Conservation (phyloP, 2,329 filamentous ascomycete species). For the Sporothrix schenckii region DNA sequence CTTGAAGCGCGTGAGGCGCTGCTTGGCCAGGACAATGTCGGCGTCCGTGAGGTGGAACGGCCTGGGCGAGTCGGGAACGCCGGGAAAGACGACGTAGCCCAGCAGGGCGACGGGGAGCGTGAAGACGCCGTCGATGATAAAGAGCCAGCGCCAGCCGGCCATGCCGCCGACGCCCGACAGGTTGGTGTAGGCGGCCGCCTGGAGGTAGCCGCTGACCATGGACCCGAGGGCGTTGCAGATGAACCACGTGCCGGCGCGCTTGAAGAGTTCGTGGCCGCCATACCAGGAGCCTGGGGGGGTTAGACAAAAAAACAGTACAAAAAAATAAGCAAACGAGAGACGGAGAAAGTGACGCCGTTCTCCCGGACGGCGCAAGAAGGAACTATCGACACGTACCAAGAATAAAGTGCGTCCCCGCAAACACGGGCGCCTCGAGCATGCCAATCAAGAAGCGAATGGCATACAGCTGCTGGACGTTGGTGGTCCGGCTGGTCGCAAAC, state of each 20-base stretch:
- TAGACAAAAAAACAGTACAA: no score
- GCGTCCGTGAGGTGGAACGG: slow-evolving; percentile 45
- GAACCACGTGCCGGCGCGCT: slow-evolving; percentile 38
- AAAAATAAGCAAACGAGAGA: no score
- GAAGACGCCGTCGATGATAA: slow-evolving; percentile 63
- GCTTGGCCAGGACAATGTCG: slow-evolving; percentile 46
- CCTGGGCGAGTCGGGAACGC: slow-evolving; percentile 45
- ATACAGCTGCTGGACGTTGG: slow-evolving; percentile 42
- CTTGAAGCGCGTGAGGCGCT: slow-evolving; percentile 40
- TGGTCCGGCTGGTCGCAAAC: slow-evolving; percentile 41
- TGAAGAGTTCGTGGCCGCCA: slow-evolving; percentile 40
- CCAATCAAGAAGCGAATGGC: slow-evolving; percentile 42
- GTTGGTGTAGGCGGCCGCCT: slow-evolving; percentile 58
- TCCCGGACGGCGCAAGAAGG: no score
- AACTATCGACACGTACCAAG: slow-evolving; percentile 40
- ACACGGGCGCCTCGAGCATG: slow-evolving; percentile 43
- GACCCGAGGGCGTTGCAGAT: slow-evolving; percentile 37
- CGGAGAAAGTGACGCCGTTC: no score
- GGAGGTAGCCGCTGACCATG: slow-evolving; percentile 48
- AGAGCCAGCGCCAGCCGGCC: slow-evolving; percentile 58
- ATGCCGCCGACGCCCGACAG: slow-evolving; percentile 55
- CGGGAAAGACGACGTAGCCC: slow-evolving; percentile 52
- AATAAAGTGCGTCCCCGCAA: slow-evolving; percentile 43
- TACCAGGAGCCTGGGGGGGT: slow-evolving; percentile 37
- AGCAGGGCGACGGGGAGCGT: slow-evolving; percentile 58